phyloP scores from a whole-genome alignment of 2,329 filamentous ascomycete genomes.

The Phyllosticta citribraziliensis region DNA sequence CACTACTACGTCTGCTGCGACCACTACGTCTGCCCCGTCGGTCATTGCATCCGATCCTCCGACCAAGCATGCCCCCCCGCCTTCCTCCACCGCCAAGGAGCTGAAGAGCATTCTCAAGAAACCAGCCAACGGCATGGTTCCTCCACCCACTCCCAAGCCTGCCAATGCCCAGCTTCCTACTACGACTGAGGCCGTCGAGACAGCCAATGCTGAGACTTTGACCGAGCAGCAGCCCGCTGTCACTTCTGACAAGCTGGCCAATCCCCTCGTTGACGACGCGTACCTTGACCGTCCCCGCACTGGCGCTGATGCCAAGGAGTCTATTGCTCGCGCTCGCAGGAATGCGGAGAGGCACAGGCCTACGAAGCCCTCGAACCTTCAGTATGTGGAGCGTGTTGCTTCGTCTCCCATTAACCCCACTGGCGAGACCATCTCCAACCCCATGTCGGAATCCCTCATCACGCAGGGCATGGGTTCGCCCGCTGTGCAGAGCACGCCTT shows the following conservation, averaged over 20 bases:
- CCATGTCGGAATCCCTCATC: background rate
- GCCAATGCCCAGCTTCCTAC: slow-evolving; percentile 23
- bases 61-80: background rate
- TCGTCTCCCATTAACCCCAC: background rate
- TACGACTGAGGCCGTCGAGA: slow-evolving; percentile 4
- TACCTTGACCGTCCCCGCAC: background rate
- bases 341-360: slow-evolving; percentile 9
- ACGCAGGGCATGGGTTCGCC: background rate
- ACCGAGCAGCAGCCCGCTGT: background rate
- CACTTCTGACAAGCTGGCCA: background rate
- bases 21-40: too few species aligned
- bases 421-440: background rate
- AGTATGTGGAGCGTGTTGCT: background rate
- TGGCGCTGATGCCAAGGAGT: background rate
- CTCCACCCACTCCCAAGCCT: slow-evolving; percentile 26
- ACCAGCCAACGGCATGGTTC: slow-evolving; percentile 16
- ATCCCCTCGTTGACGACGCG: background rate
- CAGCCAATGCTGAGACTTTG: slow-evolving; percentile 7
- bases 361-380: background rate
- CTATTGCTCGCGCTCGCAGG: slow-evolving; percentile 3
- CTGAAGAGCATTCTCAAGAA: slow-evolving; percentile 17
- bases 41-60: background rate
- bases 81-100: background rate
- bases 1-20: background rate
- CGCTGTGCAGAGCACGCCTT: background rate